Evolutionary conservation across 306 rosid species (phyloP).

Genomic region (Trifolium repens): DNA sequence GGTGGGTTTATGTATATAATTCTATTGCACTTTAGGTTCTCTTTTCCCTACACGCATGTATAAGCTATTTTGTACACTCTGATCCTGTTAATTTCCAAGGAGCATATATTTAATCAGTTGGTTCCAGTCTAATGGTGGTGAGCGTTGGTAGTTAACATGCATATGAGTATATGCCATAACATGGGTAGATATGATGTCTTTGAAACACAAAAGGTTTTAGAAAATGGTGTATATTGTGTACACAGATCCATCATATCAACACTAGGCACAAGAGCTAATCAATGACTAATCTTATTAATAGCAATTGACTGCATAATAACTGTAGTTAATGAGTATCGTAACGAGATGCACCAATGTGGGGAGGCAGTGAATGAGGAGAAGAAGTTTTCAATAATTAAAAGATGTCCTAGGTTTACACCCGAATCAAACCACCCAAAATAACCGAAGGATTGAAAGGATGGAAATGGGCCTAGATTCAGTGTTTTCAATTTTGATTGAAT

Average conservation of each 20-base stretch:
- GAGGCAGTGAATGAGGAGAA: not conserved
- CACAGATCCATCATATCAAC: not conserved
- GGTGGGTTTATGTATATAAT: slow-evolving; percentile 51
- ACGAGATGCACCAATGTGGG: not conserved
- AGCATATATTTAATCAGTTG: slow-evolving; percentile 23
- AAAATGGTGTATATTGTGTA: not conserved
- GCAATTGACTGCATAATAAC: not conserved
- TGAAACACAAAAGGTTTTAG: not conserved
- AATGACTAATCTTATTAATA: not conserved
- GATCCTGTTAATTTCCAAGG: slow-evolving; percentile 27
- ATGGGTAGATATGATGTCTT: not conserved
- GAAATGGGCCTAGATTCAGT: not conserved
- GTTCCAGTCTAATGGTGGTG: slow-evolving; percentile 18
- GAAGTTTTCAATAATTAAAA: not conserved
- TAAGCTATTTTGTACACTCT: slow-evolving; percentile 24
- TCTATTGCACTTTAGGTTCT: slow-evolving; percentile 22
- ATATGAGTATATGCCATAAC: not conserved
- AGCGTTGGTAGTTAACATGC: not conserved
- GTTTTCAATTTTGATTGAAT: not conserved
- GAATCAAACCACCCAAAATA: not conserved
- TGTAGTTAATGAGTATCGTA: not conserved
- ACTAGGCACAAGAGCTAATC: not conserved
- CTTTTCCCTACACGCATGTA: slow-evolving; percentile 5
- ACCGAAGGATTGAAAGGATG: not conserved
- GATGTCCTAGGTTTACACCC: not conserved